These are phyloP conservation scores for Oryza australiensis DNA, from an alignment of 176 grass and related monocot genomes.

Conservation along the genomic window DNA sequence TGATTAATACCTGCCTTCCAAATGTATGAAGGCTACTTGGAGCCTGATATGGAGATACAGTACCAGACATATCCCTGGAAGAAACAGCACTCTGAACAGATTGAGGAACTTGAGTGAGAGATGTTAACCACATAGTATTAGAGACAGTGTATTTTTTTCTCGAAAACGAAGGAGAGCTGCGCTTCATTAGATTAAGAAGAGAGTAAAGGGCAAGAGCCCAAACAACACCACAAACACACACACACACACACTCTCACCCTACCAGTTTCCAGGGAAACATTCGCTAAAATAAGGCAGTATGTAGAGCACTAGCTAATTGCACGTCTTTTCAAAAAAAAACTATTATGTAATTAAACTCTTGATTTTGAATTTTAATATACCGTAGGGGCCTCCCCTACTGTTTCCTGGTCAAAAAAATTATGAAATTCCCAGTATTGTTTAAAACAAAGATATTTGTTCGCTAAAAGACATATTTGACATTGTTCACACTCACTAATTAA, in stretches of 20 bases:
- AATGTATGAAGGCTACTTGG: slow-evolving; percentile 36
- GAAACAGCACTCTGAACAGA: slow-evolving; percentile 44
- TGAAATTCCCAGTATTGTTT: background rate
- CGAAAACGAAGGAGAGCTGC: too few species aligned
- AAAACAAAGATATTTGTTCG: background rate
- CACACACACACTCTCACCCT: too few species aligned
- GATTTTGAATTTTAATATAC: too few species aligned
- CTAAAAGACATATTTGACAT: background rate
- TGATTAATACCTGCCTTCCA: slow-evolving; percentile 54
- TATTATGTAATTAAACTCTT: background rate
- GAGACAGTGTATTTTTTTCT: too few species aligned
- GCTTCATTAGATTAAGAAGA: too few species aligned
- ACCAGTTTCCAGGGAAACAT: too few species aligned
- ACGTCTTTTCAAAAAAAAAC: background rate
- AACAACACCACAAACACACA: too few species aligned
- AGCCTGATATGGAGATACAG: slow-evolving; percentile 35
- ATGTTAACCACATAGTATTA: background rate
- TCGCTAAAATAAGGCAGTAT: slow-evolving; percentile 4
- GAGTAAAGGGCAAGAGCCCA: too few species aligned
- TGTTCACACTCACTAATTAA: background rate
- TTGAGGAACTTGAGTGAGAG: slow-evolving; percentile 23
- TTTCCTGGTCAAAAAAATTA: too few species aligned
- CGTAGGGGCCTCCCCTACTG: too few species aligned
- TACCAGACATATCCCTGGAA: slow-evolving; percentile 26
- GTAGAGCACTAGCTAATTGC: background rate